Base-by-base conservation (phyloP, 495 filamentous ascomycete species). In the Aspergillus panamensis region DNA sequence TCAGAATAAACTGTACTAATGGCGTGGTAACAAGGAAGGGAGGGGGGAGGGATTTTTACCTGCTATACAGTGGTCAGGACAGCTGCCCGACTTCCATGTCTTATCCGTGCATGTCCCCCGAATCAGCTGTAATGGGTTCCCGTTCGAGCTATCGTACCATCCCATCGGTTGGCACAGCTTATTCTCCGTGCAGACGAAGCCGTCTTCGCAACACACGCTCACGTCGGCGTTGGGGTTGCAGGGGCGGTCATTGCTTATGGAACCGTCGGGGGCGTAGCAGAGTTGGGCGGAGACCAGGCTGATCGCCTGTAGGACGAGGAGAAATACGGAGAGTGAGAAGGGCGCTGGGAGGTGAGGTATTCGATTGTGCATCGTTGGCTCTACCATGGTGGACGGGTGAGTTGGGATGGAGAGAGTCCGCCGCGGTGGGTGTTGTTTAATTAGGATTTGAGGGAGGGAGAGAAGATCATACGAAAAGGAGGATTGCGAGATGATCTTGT, bases 181-280 rank as follows among this genome's bases (percentile, higher is more conserved):
- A 13, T 25, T 49, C 3, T n/a, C 47, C 9, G 44, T 57, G 54
- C 54, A 48, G 25, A 57, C 16, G 54, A 57, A 57, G 9, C 53
- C 44, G 10, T 56, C 25, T 17, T 29, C 25, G 31, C 53, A 56
- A 32, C 44, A 56, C 12, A 56, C 53, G 14, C 53, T 56, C 21
- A 33, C n/a, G 3, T 25, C n/a, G n/a, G n/a, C 43, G 0, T 25
- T 19, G 25, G 21, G n/a, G 9, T 49, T 49, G 37, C 54, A 57
- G 7, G 54, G 42, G 13, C 47, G 42, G 17, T 49, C 54, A 35
- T 48, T 49, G 17, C 42, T 35, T 14, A 49, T 37, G n/a, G 42
- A 37, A 17, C 54, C 43, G 17, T 57, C 20, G 9, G 54, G 42
- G 14, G 4, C 37, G n/a, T 57, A 57, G 43, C 43, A 57, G 42